Percentiles rank a stretch among this genome's conserved stretches.
Evolutionary conservation across 73 alveolate genomes (phyloP).

Genomic region (Paramecium caudatum): DNA sequence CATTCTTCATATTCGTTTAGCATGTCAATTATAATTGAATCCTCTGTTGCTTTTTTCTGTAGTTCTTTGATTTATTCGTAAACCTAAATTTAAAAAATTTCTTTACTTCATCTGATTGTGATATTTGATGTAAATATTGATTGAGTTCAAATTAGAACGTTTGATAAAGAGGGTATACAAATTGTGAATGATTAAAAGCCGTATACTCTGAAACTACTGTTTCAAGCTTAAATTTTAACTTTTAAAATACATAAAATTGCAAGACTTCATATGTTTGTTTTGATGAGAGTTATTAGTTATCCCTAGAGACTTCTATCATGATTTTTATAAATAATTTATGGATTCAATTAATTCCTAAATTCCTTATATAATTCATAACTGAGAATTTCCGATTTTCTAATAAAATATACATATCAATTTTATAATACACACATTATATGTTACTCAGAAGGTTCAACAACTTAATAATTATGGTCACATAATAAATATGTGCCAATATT

Average conservation of each 20-base stretch:
- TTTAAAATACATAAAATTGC: not conserved
- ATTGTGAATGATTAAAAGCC: slow-evolving; percentile 47
- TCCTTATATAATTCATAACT: not conserved
- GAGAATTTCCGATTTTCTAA: slow-evolving; percentile 15
- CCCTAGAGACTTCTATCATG: slow-evolving; percentile 14
- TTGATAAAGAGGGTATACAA: slow-evolving; percentile 28
- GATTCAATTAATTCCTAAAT: slow-evolving; percentile 7
- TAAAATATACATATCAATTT: slow-evolving; percentile 7
- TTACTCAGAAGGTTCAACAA: not conserved
- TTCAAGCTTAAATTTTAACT: not conserved
- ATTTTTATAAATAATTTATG: not conserved
- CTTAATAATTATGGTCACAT: not conserved
- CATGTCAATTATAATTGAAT: slow-evolving; percentile 11
- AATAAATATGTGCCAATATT: slow-evolving; percentile 37
- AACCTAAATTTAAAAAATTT: not conserved
- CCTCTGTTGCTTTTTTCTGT: not conserved
- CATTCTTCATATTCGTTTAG: slow-evolving; percentile 45
- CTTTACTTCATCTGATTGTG: not conserved
- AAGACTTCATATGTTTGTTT: not conserved
- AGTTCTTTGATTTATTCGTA: slow-evolving; percentile 11
- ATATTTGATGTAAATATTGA: not conserved
- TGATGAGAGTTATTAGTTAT: not conserved
- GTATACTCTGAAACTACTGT: slow-evolving; percentile 32
- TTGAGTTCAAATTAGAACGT: not conserved
- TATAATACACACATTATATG: not conserved